These are phyloP conservation scores for Geotrichum europaeum DNA, from an alignment of 1,139 yeast species.

Conservation along the genomic window DNA sequence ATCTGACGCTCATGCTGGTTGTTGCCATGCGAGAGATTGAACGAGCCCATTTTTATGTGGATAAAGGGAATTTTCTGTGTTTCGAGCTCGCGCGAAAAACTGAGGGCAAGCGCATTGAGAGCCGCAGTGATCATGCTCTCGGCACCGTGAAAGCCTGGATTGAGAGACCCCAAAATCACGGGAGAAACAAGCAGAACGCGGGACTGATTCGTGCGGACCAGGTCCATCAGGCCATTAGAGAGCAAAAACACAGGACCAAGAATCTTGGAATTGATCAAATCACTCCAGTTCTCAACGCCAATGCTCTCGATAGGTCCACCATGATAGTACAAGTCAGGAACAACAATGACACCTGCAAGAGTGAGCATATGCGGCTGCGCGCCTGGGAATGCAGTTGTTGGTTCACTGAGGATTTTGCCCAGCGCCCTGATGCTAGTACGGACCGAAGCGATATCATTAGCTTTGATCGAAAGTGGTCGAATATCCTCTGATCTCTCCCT, in stretches of 20 bases:
- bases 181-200: conserved; percentile 37
- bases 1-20: conserved; percentile 30
- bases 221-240: conserved; percentile 50
- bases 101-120: conserved; percentile 34
- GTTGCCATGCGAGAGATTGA: conserved; percentile 33
- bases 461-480: conserved; percentile 48
- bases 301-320: conserved; percentile 62
- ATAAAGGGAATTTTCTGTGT: conserved; percentile 31
- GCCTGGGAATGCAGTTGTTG: conserved; percentile 45
- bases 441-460: conserved; percentile 35
- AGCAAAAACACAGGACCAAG: conserved; percentile 48
- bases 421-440: conserved; percentile 39
- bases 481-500: conserved; percentile 50
- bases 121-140: conserved; percentile 37
- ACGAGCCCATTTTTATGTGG: conserved; percentile 38
- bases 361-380: conserved; percentile 48
- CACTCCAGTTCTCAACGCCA: conserved; percentile 49
- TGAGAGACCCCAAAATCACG: conserved; percentile 35
- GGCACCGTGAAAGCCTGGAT: conserved; percentile 40
- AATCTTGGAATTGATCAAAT: conserved; percentile 43
- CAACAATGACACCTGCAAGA: conserved; percentile 53
- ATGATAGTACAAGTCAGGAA: conserved; percentile 62
- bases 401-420: conserved; percentile 37
- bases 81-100: conserved; percentile 37
- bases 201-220: conserved; percentile 47